phyloP scores from a whole-genome alignment of 2,329 filamentous ascomycete species.

The Colletotrichum sp. region DNA sequence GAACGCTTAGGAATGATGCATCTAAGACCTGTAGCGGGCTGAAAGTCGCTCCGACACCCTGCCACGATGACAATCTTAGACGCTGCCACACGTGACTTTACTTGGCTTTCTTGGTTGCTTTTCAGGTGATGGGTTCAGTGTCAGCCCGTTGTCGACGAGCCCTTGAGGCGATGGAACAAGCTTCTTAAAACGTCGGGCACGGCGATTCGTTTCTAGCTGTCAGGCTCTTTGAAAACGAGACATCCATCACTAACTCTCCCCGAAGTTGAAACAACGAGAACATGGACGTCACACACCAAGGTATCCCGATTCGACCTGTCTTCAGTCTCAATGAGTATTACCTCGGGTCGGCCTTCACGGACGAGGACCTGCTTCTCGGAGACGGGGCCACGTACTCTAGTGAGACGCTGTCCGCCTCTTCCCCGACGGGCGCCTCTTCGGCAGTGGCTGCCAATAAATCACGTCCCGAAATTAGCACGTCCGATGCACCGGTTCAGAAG shows the following conservation, averaged over 20 bases:
- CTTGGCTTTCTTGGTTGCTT: background rate
- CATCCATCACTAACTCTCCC: background rate
- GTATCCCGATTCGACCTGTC: conserved; percentile 29
- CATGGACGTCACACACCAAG: background rate
- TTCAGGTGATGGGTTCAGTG: background rate
- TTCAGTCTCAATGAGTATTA: conserved; percentile 39
- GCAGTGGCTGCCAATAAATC: background rate
- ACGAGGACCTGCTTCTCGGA: conserved; percentile 16
- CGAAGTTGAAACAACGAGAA: background rate
- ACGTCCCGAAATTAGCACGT: background rate
- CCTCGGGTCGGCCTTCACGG: conserved; percentile 42
- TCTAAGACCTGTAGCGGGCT: conserved; percentile 23
- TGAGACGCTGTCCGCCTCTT: conserved; percentile 31
- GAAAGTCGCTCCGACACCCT: conserved; percentile 34
- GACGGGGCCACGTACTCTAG: conserved; percentile 27
- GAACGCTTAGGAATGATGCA: background rate
- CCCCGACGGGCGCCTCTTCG: background rate
- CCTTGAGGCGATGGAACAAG: background rate
- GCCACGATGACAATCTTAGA: conserved; percentile 19
- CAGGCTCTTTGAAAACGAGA: background rate
- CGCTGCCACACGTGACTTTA: background rate
- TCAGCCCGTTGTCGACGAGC: background rate
- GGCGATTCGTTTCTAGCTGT: background rate
- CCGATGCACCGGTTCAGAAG: conserved; percentile 27
- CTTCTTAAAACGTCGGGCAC: background rate